Conservation (phyloP, 306 rosid genomes). For the Cicer pinnatifidum region DNA sequence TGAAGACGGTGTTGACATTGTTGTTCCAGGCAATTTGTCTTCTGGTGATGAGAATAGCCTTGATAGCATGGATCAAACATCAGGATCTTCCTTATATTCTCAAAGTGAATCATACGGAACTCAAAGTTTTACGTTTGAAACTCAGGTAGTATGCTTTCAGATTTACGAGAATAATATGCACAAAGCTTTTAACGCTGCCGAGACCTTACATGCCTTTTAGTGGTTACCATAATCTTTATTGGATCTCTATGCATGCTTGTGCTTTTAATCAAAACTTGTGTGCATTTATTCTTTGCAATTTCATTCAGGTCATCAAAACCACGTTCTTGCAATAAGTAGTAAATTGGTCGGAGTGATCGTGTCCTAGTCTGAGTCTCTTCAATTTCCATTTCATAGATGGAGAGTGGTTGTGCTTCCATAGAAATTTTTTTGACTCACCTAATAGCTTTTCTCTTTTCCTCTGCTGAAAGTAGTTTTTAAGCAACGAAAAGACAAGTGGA, state of each 20-base stretch:
- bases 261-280: slow-evolving; percentile 21
- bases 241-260: slow-evolving; percentile 1
- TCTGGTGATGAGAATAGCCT: slow-evolving; percentile 56
- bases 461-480: slow-evolving; percentile 2
- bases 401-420: neutral
- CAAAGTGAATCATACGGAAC: slow-evolving; percentile 56
- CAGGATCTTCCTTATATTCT: slow-evolving; percentile 49
- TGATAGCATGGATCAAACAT: slow-evolving; percentile 51
- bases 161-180: slow-evolving; percentile 25
- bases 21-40: slow-evolving; percentile 54
- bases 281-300: neutral
- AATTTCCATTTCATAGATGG: neutral
- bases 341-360: slow-evolving; percentile 5
- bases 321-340: neutral
- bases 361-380: neutral
- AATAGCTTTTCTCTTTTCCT: neutral
- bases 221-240: slow-evolving; percentile 8
- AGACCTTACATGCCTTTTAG: slow-evolving; percentile 9
- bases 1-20: slow-evolving; percentile 84
- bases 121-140: slow-evolving; percentile 91
- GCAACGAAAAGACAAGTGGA: neutral
- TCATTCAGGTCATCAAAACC: neutral
- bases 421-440: neutral
- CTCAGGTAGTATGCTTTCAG: slow-evolving; percentile 68
- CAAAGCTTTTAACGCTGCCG: slow-evolving; percentile 2